Percentiles rank a stretch among this genome's conserved stretches.
These are phyloP conservation scores for Termitomyces sp. DNA, from an alignment of 768 basidiomycete genomes.

Conservation along the genomic window DNA sequence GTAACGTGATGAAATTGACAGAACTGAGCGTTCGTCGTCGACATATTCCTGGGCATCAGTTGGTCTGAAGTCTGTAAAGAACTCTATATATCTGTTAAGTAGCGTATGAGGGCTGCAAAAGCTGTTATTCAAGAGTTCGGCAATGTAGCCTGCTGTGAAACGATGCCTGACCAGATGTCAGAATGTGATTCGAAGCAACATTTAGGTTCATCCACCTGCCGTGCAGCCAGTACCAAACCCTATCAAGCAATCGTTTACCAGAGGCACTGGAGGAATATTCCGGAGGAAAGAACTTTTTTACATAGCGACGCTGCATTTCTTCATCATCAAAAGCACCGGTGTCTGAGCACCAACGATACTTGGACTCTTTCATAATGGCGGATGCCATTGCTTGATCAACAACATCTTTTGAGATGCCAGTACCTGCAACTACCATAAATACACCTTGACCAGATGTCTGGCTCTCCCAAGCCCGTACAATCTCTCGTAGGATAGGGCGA, in stretches of 20 bases:
- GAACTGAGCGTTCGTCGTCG: slow-evolving; percentile 21
- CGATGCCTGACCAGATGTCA: slow-evolving; percentile 29
- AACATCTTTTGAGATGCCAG: slow-evolving; percentile 39
- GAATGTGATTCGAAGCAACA: background rate
- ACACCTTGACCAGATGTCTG: slow-evolving; percentile 34
- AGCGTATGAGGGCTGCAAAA: slow-evolving; percentile 35
- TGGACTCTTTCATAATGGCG: slow-evolving; percentile 42
- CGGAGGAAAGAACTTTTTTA: slow-evolving; percentile 32
- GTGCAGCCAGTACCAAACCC: slow-evolving; percentile 40
- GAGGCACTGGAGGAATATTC: slow-evolving; percentile 21
- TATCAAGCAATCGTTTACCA: slow-evolving; percentile 29
- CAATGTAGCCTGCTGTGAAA: slow-evolving; percentile 38
- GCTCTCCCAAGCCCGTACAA: slow-evolving; percentile 36
- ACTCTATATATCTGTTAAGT: slow-evolving; percentile 35
- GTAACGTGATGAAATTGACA: slow-evolving; percentile 31
- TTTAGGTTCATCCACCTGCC: slow-evolving; percentile 28
- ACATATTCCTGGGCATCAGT: slow-evolving; percentile 31
- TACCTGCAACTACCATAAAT: slow-evolving; percentile 40
- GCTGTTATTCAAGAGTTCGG: slow-evolving; percentile 33
- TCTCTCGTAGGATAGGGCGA: slow-evolving; percentile 37
- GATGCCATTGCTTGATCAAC: slow-evolving; percentile 41
- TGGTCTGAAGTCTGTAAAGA: slow-evolving; percentile 33
- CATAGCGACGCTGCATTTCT: slow-evolving; percentile 28
- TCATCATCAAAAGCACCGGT: slow-evolving; percentile 36
- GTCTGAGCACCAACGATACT: slow-evolving; percentile 40